Base-by-base conservation (phyloP, 371 early-diverging fungal genomes). In the Parasitella parasitica region DNA sequence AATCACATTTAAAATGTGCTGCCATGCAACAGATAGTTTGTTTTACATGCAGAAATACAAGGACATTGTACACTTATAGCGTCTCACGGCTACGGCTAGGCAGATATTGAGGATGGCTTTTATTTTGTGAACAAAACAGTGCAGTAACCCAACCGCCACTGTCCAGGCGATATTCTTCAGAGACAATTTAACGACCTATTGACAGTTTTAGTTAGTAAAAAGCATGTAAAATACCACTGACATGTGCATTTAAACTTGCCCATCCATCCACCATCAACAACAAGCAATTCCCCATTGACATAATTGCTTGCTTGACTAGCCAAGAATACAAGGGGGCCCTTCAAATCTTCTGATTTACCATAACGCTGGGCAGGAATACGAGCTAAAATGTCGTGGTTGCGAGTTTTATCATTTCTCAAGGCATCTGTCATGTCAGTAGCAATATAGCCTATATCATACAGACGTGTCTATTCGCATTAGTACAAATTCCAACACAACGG, bases 401-500 rank as follows among this genome's bases (percentile, higher is more conserved):
- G 61, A 3, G n/a, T 58, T 18, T 59, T 41, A 38, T 70, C 67
- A 8, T 67, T 61, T 11, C 68, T 38, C 5, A 85, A 58, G 6
- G 68, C 79, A 49, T 53, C 28, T 3, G 76, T 84, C 78, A 86
- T 72, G 39, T 83, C 82, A 6, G 87, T 84, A 18, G 71, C 68
- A 39, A 87, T 71, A 34, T 80, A 83, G 20, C 87, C 71, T 46
- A 48, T 41, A 30, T n/a, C n/a, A n/a, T n/a, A n/a, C n/a, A n/a
- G n/a, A n/a, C n/a, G n/a, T n/a, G n/a, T n/a, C n/a, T n/a, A n/a
- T n/a, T n/a, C n/a, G n/a, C n/a, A n/a, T n/a, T n/a, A n/a, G n/a
- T n/a, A n/a, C n/a, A n/a, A n/a, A n/a, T n/a, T n/a, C n/a, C n/a
- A n/a, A n/a, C n/a, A n/a, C n/a, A n/a, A n/a, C n/a, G n/a, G n/a